Conservation (phyloP, 2,329 filamentous ascomycete genomes). For the Pezicula neosporulosa region DNA sequence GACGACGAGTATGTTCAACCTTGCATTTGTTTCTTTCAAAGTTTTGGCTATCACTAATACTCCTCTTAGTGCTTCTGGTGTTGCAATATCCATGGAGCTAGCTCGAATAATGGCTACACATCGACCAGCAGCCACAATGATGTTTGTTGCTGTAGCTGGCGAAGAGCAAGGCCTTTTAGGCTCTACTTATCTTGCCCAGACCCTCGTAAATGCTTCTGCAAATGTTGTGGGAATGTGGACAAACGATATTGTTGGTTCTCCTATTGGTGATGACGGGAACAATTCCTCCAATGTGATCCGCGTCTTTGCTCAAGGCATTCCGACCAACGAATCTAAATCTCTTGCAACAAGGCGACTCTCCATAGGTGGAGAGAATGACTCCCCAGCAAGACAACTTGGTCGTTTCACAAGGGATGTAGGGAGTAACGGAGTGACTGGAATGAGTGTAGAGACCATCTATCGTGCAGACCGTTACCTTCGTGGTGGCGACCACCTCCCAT, state of each 20-base stretch:
- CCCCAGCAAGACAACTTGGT: slow-evolving; percentile 49
- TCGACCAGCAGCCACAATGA: slow-evolving; percentile 47
- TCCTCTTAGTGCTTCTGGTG: slow-evolving; percentile 39
- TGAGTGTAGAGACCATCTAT: slow-evolving; percentile 54
- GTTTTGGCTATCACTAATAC: not conserved
- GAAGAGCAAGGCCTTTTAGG: slow-evolving; percentile 56
- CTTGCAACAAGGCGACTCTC: slow-evolving; percentile 35
- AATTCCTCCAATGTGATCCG: slow-evolving; percentile 48
- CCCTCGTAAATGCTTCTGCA: slow-evolving; percentile 44
- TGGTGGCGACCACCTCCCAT: slow-evolving; percentile 53
- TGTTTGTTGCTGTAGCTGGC: slow-evolving; percentile 53
- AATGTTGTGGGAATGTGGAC: slow-evolving; percentile 56
- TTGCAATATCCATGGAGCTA: slow-evolving; percentile 52
- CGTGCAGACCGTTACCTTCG: slow-evolving; percentile 52
- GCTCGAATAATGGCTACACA: slow-evolving; percentile 47
- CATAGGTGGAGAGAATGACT: slow-evolving; percentile 52
- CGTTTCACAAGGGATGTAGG: slow-evolving; percentile 53
- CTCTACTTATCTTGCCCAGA: slow-evolving; percentile 46
- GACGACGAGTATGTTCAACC: slow-evolving; percentile 42
- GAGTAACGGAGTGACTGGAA: slow-evolving; percentile 45
- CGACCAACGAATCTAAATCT: slow-evolving; percentile 36
- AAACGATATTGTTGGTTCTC: slow-evolving; percentile 54
- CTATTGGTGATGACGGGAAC: slow-evolving; percentile 40
- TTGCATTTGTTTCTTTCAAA: not conserved
- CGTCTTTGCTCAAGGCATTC: slow-evolving; percentile 44